phyloP scores from a whole-genome alignment of 1,139 yeast species.

The Suhomyces bolitotheri region DNA sequence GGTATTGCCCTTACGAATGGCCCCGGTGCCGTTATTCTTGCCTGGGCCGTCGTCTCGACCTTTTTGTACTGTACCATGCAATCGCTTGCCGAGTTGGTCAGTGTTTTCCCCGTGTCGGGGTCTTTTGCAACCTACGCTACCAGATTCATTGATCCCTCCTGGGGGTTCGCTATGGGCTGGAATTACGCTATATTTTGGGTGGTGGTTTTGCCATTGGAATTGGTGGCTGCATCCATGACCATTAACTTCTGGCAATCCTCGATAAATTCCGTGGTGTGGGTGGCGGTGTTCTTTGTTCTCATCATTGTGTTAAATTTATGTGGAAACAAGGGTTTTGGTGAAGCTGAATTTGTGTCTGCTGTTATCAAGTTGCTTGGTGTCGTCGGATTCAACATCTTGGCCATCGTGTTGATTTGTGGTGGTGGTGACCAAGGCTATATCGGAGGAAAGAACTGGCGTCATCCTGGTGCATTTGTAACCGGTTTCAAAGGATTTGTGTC shows the following conservation, averaged over 20 bases:
- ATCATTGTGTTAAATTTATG: constrained; percentile 57
- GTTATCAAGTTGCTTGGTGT: constrained; percentile 62
- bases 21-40: constrained; percentile 41
- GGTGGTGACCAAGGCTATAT: constrained; percentile 59
- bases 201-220: constrained; percentile 65
- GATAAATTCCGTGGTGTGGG: constrained; percentile 67
- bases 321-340: constrained; percentile 67
- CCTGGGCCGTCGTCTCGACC: constrained; percentile 44
- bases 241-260: constrained; percentile 63
- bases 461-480: constrained; percentile 65
- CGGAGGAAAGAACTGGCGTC: constrained; percentile 57
- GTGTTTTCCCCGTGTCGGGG: constrained; percentile 67
- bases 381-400: constrained; percentile 67
- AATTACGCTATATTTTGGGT: constrained; percentile 72
- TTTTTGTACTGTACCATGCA: constrained; percentile 66
- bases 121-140: constrained; percentile 70
- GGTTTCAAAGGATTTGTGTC: constrained; percentile 57
- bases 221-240: constrained; percentile 70
- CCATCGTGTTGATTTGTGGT: constrained; percentile 68
- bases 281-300: constrained; percentile 59
- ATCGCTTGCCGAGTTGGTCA: constrained; percentile 67
- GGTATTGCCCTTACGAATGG: constrained; percentile 41
- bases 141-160: constrained; percentile 64
- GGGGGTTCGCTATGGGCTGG: constrained; percentile 78
- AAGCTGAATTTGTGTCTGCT: constrained; percentile 64